Evolutionary conservation across 345 rosid species (phyloP).

Genomic region (Populus nigra): DNA sequence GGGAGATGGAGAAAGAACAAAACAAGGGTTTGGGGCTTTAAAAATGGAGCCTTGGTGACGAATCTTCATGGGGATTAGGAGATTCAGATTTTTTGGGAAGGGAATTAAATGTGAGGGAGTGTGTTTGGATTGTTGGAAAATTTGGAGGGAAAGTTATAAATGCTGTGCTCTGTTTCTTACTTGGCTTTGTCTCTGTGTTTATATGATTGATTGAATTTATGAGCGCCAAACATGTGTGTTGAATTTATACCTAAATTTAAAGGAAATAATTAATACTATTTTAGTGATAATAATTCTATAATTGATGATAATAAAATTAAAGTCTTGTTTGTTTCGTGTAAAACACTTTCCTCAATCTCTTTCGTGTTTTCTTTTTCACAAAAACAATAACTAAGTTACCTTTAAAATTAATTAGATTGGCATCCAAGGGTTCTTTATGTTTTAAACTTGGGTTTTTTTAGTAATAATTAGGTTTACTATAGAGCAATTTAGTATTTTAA

Average conservation of each 20-base stretch:
- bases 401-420: no score
- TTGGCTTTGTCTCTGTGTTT: no score
- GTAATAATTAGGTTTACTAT: no score
- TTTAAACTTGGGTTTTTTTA: no score
- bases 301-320: no score
- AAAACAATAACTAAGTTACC: no score
- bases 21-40: background rate
- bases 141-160: constrained; percentile 34
- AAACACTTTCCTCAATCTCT: no score
- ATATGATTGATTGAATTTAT: background rate
- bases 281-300: background rate
- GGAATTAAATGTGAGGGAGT: constrained; percentile 17
- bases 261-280: background rate
- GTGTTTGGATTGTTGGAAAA: background rate
- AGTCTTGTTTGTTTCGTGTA: no score
- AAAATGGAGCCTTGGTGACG: background rate
- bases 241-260: background rate
- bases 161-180: background rate
- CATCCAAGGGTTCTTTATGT: no score
- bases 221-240: background rate
- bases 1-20: background rate
- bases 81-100: background rate
- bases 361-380: no score
- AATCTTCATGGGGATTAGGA: constrained; percentile 11
- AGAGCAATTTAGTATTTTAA: no score